phyloP scores from a whole-genome alignment of 129 eudicot species.

The Helichrysum umbraculigerum region DNA sequence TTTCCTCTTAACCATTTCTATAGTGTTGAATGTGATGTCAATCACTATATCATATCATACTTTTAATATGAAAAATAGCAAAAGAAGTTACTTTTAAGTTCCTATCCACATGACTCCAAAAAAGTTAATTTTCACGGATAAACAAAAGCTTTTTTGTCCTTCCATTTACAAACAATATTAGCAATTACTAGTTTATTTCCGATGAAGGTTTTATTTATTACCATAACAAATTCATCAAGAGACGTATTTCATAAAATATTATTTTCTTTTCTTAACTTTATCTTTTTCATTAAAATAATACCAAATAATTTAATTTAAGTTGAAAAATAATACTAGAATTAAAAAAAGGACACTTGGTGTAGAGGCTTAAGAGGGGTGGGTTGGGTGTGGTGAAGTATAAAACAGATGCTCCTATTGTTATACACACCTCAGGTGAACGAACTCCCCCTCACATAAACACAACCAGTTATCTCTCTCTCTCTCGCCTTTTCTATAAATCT shows the following conservation, averaged over 20 bases:
- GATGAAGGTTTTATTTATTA: not conserved
- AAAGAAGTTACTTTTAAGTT: not conserved
- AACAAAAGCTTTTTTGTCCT: not conserved
- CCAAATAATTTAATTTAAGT: not conserved
- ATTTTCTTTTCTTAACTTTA: too few relatives aligned
- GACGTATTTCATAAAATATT: not conserved
- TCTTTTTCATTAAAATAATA: too few relatives aligned
- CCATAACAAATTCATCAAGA: not conserved
- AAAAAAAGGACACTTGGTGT: constrained; percentile 22
- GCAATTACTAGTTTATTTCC: not conserved
- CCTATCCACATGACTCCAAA: not conserved
- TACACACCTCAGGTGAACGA: constrained; percentile 40
- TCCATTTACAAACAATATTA: not conserved
- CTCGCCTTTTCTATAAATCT: not conserved
- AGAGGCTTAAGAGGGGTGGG: not conserved
- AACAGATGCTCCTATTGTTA: constrained; percentile 24
- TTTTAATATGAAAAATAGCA: not conserved
- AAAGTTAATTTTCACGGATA: not conserved
- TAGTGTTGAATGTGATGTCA: too few relatives aligned
- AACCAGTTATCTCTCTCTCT: not conserved
- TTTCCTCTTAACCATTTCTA: too few relatives aligned
- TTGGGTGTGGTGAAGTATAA: constrained; percentile 30
- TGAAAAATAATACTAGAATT: not conserved
- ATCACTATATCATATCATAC: too few relatives aligned
- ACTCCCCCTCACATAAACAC: constrained; percentile 13